Evolutionary conservation across 345 rosid genomes (phyloP).

Genomic region (Eucalyptus curtisii): DNA sequence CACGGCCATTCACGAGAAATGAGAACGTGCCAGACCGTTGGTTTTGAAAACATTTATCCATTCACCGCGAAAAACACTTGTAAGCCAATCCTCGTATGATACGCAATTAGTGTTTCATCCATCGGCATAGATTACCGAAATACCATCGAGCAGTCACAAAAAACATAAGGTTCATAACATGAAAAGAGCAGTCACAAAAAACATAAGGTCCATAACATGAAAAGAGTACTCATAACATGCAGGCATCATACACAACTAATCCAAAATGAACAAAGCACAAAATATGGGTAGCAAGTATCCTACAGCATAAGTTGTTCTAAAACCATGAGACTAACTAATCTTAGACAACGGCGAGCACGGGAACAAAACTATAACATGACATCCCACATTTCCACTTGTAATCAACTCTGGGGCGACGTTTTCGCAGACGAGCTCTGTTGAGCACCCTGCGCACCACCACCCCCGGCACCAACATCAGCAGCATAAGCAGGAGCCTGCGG

Average conservation of each 20-base stretch:
- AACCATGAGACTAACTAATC: not conserved
- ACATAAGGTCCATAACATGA: not conserved
- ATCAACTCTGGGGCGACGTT: not conserved
- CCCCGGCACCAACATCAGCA: slow-evolving; percentile 31
- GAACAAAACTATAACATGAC: not conserved
- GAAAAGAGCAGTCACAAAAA: not conserved
- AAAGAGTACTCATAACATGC: not conserved
- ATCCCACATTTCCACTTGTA: not conserved
- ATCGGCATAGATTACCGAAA: not conserved
- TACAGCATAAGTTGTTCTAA: not conserved
- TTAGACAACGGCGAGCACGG: not conserved
- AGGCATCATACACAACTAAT: not conserved
- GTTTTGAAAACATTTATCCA: not conserved
- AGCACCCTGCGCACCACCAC: slow-evolving; percentile 26
- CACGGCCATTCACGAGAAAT: not conserved
- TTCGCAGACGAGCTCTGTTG: slow-evolving; percentile 32
- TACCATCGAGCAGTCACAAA: not conserved
- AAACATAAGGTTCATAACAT: not conserved
- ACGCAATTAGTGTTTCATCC: not conserved
- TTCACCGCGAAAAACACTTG: not conserved
- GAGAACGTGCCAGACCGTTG: not conserved
- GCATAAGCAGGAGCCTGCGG: slow-evolving; percentile 34
- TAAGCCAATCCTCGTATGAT: not conserved
- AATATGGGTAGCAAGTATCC: not conserved
- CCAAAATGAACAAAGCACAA: not conserved